Evolutionary conservation across 306 rosid genomes (phyloP), one percentile per base, ranked within the genome.

Genomic region (Trichosanthes cucumerina): DNA sequence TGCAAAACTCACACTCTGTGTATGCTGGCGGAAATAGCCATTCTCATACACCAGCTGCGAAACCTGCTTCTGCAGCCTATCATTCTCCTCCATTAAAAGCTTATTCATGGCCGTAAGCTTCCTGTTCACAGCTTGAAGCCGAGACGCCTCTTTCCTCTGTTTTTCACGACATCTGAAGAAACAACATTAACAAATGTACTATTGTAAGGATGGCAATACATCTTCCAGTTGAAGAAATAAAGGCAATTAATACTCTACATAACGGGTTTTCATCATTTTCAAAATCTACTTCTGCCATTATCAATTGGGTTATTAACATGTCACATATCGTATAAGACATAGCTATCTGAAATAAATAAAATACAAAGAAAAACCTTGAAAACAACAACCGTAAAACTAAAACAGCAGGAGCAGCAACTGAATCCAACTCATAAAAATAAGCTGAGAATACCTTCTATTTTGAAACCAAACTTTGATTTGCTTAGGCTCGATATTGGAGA

Each of bases 391-490:
- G 52, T 54, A 75, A 50, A 4, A 18, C 8, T 0, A 14, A 24
- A 47, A 15, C 21, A 65, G 1, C 3, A 64, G 47, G 11, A 65
- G 1, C 3, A 64, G 47, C 16, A 65, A 19, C 73, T 65, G 26
- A 65, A 65, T 34, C 16, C 4, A 68, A 68, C 75, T n/a, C 53
- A n/a, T 4, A 39, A 6, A 58, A 0, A 2, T 21, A 47, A 44
- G 34, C 59, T 28, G 63, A 49, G 15, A 36, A 50, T 49, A 93
- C 98, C 98, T 89, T 87, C 98, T 76, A 73, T 94, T 94, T 75
- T 94, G 98, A 82, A 94, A 94, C 98, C 98, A 94, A 62, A 94
- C 98, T 83, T 94, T 94, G 88, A 94, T 94, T 82, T 94, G 98
- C 76, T 90, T 94, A 0, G 98, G 98, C 88, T 94, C 98, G 60